Conservation (phyloP, 768 basidiomycete species). For the Hebeloma cylindrosporum region DNA sequence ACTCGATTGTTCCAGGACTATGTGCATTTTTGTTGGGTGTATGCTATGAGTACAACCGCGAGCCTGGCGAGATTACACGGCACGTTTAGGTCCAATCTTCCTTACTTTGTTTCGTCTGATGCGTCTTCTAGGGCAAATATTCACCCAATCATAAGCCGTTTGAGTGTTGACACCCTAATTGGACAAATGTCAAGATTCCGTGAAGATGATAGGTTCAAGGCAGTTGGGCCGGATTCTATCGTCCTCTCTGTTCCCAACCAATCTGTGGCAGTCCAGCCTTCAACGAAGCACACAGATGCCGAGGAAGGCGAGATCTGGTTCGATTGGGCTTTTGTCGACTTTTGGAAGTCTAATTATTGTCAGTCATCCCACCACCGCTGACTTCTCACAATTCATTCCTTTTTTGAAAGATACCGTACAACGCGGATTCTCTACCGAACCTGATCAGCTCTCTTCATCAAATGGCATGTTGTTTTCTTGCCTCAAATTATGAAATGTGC, state of each 20-base stretch:
- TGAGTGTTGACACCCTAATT: conserved; percentile 86
- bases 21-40: conserved; percentile 90
- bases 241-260: conserved; percentile 55
- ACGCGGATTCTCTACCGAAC: conserved; percentile 67
- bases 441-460: conserved; percentile 60
- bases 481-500: conserved; percentile 6
- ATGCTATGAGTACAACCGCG: conserved; percentile 95
- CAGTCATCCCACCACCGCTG: background rate
- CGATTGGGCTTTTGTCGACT: conserved; percentile 97
- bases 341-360: conserved; percentile 99
- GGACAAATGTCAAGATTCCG: conserved; percentile 84
- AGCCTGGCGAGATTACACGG: conserved; percentile 96
- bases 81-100: conserved; percentile 31
- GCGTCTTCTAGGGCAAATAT: conserved; percentile 63
- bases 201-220: conserved; percentile 92
- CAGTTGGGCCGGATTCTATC: conserved; percentile 80
- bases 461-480: conserved; percentile 44
- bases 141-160: conserved; percentile 84
- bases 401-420: conserved; percentile 65
- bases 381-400: background rate
- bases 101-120: conserved; percentile 2
- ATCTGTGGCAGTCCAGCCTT: conserved; percentile 25
- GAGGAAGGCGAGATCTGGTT: conserved; percentile 93
- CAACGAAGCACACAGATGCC: conserved; percentile 37
- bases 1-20: conserved; percentile 84